Evolutionary conservation across 257 asterid species (phyloP).

Genomic region (Forsythia viridissima): DNA sequence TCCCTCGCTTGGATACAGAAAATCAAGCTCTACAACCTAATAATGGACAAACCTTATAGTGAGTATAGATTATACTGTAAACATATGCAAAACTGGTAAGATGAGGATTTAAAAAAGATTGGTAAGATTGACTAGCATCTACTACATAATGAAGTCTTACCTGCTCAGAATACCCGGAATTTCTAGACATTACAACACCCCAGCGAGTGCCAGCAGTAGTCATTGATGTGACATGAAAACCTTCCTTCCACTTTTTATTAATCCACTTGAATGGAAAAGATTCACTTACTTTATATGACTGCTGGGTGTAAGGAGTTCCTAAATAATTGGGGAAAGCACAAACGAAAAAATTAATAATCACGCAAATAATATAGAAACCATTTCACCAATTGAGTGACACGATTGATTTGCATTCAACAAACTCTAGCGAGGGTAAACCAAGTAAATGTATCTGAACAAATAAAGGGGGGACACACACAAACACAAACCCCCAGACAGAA

Average conservation of each 20-base stretch:
- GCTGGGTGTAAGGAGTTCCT: constrained; percentile 98
- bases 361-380: not conserved
- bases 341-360: not conserved
- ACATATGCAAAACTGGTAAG: not conserved
- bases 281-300: constrained; percentile 95
- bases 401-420: not conserved
- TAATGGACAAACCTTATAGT: not conserved
- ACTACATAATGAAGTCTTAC: constrained; percentile 34
- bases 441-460: not conserved
- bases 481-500: not conserved
- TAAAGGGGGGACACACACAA: not conserved
- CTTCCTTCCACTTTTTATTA: constrained; percentile 98
- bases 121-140: not conserved
- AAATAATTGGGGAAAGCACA: constrained; percentile 15
- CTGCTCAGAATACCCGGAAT: constrained; percentile 93
- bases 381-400: not conserved
- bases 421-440: not conserved
- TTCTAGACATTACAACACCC: constrained; percentile 99
- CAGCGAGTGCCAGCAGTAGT: constrained; percentile 99
- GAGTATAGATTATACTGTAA: not conserved
- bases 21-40: constrained; percentile 97
- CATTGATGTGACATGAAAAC: constrained; percentile 98
- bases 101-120: not conserved
- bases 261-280: constrained; percentile 99
- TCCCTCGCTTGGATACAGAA: constrained; percentile 96